Evolutionary conservation across 208 protist species (phyloP).

Genomic region (Pavlovales sp.): DNA sequence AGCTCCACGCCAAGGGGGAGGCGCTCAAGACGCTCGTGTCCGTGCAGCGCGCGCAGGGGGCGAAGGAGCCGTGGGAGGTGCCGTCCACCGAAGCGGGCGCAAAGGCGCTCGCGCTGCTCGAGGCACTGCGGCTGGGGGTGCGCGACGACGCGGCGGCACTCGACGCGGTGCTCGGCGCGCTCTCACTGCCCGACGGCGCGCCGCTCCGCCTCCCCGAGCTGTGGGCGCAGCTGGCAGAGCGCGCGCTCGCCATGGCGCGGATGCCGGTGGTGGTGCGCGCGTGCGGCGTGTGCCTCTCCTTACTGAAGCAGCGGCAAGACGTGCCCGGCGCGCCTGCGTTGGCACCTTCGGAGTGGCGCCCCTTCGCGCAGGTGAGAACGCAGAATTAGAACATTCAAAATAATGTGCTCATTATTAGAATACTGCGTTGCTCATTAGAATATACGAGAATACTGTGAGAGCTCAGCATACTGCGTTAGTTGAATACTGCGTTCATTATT

Average conservation of each 20-base stretch:
- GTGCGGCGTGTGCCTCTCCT: background rate
- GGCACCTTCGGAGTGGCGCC: background rate
- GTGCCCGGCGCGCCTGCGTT: background rate
- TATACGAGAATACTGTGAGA: no score
- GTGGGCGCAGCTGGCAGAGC: slow-evolving; percentile 20
- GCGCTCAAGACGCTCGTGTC: background rate
- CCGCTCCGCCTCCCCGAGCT: background rate
- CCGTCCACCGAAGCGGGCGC: background rate
- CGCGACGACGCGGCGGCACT: background rate
- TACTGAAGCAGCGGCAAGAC: no score
- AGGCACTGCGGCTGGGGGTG: background rate
- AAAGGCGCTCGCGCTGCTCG: background rate
- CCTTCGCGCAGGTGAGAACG: background rate
- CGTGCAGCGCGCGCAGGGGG: background rate
- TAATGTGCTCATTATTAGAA: no score
- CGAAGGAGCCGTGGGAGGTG: background rate
- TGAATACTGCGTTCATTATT: no score
- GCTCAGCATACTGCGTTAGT: no score
- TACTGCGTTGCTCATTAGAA: no score
- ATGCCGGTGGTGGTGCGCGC: background rate
- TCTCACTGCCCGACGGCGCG: no score
- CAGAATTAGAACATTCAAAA: no score
- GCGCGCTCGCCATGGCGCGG: background rate
- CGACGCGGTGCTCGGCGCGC: no score
- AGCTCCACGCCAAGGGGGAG: background rate